phyloP scores from a whole-genome alignment of 768 basidiomycete species.

The Tricholoma matsutake region DNA sequence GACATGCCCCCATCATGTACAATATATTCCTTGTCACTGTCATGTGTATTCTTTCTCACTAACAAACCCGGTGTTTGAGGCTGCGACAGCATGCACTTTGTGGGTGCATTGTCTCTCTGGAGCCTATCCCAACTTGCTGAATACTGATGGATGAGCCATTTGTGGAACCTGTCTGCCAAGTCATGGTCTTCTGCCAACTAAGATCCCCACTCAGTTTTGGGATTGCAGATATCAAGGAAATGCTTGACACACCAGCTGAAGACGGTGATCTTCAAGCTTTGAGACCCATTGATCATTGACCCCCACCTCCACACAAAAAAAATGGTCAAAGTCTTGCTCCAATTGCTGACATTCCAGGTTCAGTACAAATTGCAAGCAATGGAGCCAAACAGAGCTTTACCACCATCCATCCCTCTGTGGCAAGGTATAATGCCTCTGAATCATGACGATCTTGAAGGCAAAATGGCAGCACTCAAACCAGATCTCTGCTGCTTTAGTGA shows the following conservation, averaged over 20 bases:
- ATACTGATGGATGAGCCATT: neutral
- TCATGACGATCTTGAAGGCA: neutral
- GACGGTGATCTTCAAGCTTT: neutral
- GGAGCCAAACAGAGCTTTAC: no score
- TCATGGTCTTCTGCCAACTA: constrained; percentile 1
- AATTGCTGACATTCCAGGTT: no score
- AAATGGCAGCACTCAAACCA: neutral
- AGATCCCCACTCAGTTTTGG: neutral
- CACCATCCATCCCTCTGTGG: no score
- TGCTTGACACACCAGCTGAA: neutral
- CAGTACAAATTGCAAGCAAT: no score
- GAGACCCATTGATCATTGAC: neutral
- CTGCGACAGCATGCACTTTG: neutral
- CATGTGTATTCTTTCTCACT: neutral
- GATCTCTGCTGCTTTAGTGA: neutral
- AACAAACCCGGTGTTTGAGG: neutral
- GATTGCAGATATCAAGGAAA: neutral
- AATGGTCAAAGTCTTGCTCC: no score
- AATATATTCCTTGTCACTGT: constrained; percentile 1
- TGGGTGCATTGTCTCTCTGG: neutral
- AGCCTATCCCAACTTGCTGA: neutral
- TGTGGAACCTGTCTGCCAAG: neutral
- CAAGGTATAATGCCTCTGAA: neutral
- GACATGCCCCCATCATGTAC: neutral
- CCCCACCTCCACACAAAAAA: no score